Conservation (phyloP, 2,329 filamentous ascomycete species). For the Cladosporium sp. region DNA sequence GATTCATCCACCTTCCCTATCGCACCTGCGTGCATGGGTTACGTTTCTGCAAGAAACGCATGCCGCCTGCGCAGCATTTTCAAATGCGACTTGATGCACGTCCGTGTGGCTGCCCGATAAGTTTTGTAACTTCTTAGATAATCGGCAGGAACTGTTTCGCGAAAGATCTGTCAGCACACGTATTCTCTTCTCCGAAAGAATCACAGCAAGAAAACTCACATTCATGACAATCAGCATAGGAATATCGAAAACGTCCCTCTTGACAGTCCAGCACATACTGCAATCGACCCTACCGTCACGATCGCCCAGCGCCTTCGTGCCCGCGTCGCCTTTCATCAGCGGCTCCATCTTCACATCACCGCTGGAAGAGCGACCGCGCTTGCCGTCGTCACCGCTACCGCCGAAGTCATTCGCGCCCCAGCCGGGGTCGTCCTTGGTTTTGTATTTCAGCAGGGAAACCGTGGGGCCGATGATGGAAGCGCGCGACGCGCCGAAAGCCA, state of each 20-base stretch:
- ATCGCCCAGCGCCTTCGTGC: constrained; percentile 73
- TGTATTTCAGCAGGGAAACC: constrained; percentile 87
- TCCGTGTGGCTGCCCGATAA: too few relatives aligned
- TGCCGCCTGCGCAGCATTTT: too few relatives aligned
- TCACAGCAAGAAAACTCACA: constrained; percentile 58
- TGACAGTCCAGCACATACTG: constrained; percentile 95
- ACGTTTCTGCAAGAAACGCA: too few relatives aligned
- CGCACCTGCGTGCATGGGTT: too few relatives aligned
- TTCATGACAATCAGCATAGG: constrained; percentile 99
- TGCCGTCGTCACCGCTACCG: constrained; percentile 28
- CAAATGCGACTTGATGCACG: too few relatives aligned
- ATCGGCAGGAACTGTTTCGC: constrained; percentile 17
- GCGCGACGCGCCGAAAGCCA: constrained; percentile 87
- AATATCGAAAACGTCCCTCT: constrained; percentile 95
- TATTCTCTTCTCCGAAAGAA: too few relatives aligned
- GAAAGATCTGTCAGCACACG: too few relatives aligned
- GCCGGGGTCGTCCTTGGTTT: constrained; percentile 58
- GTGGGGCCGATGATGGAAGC: constrained; percentile 73
- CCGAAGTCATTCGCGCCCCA: constrained; percentile 47
- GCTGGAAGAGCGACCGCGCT: constrained; percentile 22
- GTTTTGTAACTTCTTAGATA: too few relatives aligned
- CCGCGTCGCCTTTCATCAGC: constrained; percentile 60
- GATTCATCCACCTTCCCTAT: too few relatives aligned
- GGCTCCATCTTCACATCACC: constrained; percentile 22
- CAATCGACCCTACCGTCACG: constrained; percentile 90